These are phyloP conservation scores for Avena insularis DNA, from an alignment of 176 grass and related monocot species.

Conservation along the genomic window DNA sequence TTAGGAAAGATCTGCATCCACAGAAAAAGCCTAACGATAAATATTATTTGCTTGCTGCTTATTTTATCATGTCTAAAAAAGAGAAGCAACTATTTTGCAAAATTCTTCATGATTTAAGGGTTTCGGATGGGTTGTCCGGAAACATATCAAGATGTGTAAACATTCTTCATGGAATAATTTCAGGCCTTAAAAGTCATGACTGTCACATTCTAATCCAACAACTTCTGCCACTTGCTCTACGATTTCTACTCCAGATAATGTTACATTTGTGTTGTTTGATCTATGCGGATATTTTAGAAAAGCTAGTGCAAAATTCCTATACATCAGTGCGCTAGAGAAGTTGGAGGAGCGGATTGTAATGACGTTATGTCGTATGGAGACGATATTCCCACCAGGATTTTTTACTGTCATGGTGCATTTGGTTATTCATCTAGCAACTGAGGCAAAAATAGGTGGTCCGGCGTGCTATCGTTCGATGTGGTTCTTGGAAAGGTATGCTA, in stretches of 20 bases:
- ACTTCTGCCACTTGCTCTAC: not conserved
- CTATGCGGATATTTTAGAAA: not conserved
- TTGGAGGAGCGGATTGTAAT: not conserved
- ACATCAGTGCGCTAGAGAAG: not conserved
- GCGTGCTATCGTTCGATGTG: not conserved
- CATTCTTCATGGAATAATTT: not conserved
- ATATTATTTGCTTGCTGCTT: constrained; percentile 35
- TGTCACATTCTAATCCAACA: not conserved
- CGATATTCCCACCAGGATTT: not conserved
- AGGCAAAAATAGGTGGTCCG: not conserved
- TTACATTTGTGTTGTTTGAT: not conserved
- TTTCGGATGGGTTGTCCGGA: not conserved
- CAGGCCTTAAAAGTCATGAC: not conserved
- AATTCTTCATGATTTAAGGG: too few species aligned
- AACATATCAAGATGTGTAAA: constrained; percentile 25
- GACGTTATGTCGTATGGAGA: not conserved
- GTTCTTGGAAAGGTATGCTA: not conserved
- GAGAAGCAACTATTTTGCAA: too few species aligned
- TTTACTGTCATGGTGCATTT: not conserved
- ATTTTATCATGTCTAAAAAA: constrained; percentile 14
- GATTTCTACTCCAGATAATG: not conserved
- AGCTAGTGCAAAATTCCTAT: not conserved
- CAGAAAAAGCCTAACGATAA: not conserved
- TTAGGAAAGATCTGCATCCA: constrained; percentile 8
- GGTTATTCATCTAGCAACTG: not conserved